These are phyloP conservation scores for Umbilicus rupestris DNA, from an alignment of 164 flowering plant genomes.

Conservation along the genomic window DNA sequence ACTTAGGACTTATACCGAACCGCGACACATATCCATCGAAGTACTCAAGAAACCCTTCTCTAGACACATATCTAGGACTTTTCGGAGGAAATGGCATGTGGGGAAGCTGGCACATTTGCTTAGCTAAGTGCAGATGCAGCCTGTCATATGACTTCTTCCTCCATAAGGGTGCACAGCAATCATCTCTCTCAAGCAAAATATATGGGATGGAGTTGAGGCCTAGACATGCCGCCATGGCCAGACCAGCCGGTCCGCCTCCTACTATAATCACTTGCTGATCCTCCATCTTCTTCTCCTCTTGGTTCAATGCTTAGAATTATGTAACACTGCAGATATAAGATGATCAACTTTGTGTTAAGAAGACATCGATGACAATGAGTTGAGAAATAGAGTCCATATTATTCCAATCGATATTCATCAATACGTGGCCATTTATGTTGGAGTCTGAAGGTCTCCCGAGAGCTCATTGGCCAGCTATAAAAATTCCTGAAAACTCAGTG, in stretches of 20 bases:
- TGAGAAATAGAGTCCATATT: too few species aligned
- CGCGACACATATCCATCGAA: slow-evolving; percentile 36
- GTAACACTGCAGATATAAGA: background rate
- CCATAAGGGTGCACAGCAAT: slow-evolving; percentile 51
- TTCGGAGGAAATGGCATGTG: slow-evolving; percentile 24
- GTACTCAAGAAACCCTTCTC: slow-evolving; percentile 30
- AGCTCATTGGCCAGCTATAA: too few species aligned
- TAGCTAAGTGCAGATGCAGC: slow-evolving; percentile 48
- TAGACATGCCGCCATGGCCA: slow-evolving; percentile 45
- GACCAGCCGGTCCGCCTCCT: slow-evolving; percentile 62
- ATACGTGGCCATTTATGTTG: too few species aligned
- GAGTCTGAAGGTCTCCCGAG: too few species aligned
- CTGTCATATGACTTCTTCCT: slow-evolving; percentile 48
- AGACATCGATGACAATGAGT: background rate
- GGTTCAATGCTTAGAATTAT: background rate
- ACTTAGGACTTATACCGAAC: slow-evolving; percentile 38
- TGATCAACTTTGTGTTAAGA: background rate
- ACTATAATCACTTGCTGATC: slow-evolving; percentile 33
- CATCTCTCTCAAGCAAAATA: slow-evolving; percentile 48
- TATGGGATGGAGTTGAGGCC: slow-evolving; percentile 29
- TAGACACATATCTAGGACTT: slow-evolving; percentile 28
- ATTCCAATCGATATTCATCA: too few species aligned
- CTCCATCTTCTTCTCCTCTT: slow-evolving; percentile 9
- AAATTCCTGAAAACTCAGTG: too few species aligned
- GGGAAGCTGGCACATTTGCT: slow-evolving; percentile 47